Percentiles rank a stretch among this genome's conserved stretches.
Evolutionary conservation across 2,329 filamentous ascomycete species (phyloP).

Genomic region (Diatrype stigma): DNA sequence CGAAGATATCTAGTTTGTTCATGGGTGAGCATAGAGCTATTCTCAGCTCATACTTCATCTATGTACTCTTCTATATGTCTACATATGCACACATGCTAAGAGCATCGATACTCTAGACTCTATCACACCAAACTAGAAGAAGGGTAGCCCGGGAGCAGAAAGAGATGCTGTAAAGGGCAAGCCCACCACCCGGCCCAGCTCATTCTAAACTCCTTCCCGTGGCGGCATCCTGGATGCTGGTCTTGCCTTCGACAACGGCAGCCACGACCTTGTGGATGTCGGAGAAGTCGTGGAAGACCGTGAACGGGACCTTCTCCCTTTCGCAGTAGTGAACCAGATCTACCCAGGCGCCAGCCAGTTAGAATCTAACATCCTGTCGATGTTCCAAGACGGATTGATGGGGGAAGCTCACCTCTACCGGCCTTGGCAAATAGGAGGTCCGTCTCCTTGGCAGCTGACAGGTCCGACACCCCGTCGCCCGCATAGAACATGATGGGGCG

Average conservation of each 20-base stretch:
- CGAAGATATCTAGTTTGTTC: background rate
- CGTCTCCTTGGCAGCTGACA: conserved; percentile 88
- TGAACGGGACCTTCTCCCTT: conserved; percentile 79
- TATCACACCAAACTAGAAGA: no score
- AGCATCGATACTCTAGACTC: no score
- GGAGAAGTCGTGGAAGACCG: conserved; percentile 79
- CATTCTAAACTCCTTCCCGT: conserved; percentile 30
- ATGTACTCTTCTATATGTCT: no score
- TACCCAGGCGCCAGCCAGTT: conserved; percentile 29
- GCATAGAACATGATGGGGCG: conserved; percentile 89
- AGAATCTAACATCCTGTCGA: no score
- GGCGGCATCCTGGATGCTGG: conserved; percentile 67
- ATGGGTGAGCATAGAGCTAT: background rate
- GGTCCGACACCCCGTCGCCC: conserved; percentile 88
- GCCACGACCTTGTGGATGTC: conserved; percentile 73
- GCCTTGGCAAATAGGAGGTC: conserved; percentile 92
- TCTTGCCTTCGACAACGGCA: conserved; percentile 70
- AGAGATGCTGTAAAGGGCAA: no score
- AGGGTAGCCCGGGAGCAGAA: no score
- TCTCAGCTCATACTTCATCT: no score
- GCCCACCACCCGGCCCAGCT: background rate
- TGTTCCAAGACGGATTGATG: background rate
- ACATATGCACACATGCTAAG: no score
- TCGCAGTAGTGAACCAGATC: conserved; percentile 88
- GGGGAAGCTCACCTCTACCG: conserved; percentile 62